A percentile compares a stretch with the other conserved stretches of the same genome.
Evolutionary conservation across 2,329 filamentous ascomycete genomes (phyloP).

Genomic region (Cyphellophora attinorum): DNA sequence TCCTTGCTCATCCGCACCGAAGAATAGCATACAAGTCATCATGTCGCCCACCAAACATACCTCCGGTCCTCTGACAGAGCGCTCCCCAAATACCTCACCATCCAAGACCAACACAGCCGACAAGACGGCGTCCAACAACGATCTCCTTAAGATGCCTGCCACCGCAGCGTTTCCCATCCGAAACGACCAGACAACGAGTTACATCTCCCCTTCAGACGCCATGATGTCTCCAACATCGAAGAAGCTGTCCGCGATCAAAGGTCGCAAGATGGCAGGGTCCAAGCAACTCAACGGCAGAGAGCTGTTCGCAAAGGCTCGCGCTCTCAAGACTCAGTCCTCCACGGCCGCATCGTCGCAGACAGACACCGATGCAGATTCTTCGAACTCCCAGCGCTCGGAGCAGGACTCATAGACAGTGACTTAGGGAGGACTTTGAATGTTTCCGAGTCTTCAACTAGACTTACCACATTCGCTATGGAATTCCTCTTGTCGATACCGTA

Average conservation of each 20-base stretch:
- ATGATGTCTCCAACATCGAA: conserved; percentile 42
- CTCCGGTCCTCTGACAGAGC: conserved; percentile 7
- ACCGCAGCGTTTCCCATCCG: neutral
- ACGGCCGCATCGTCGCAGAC: neutral
- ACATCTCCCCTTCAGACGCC: conserved; percentile 39
- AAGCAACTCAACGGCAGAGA: neutral
- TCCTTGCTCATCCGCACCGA: too few species aligned
- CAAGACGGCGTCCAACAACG: conserved; percentile 1
- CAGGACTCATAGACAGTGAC: too few species aligned
- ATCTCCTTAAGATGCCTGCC: conserved; percentile 1
- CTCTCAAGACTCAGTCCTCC: neutral
- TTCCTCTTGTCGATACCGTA: too few species aligned
- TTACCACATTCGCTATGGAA: too few species aligned
- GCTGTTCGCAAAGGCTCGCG: conserved; percentile 1
- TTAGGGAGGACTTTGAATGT: too few species aligned
- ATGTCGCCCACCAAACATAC: conserved; percentile 10
- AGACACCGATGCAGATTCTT: neutral
- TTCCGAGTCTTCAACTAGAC: too few species aligned
- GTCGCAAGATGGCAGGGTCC: conserved; percentile 6
- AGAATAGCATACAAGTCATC: neutral
- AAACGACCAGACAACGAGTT: conserved; percentile 19
- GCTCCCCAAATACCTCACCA: conserved; percentile 12
- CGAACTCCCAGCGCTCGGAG: too few species aligned
- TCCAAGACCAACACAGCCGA: conserved; percentile 6
- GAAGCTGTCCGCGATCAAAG: conserved; percentile 40